Evolutionary conservation across 2,329 filamentous ascomycete species (phyloP).

Genomic region (Beauveria asiatica): DNA sequence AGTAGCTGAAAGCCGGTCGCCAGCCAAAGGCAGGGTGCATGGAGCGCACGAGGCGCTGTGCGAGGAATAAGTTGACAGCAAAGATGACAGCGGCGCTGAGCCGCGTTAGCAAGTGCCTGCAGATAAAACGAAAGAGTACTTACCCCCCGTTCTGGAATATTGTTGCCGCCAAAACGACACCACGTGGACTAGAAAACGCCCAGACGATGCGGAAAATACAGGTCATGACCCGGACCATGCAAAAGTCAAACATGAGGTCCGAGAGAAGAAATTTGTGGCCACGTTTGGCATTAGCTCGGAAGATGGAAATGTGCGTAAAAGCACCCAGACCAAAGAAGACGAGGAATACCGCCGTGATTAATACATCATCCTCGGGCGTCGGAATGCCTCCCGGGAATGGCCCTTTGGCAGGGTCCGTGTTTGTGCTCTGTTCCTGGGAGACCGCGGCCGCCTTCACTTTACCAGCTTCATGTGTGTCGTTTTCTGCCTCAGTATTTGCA

Average conservation of each 20-base stretch:
- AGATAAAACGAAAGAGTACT: background rate
- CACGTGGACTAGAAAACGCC: constrained; percentile 19
- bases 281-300: constrained; percentile 21
- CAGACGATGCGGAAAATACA: constrained; percentile 29
- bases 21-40: constrained; percentile 29
- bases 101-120: background rate
- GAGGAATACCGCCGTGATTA: constrained; percentile 19
- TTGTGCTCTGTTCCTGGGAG: background rate
- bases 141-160: constrained; percentile 29
- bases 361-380: constrained; percentile 14
- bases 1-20: constrained; percentile 20
- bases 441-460: background rate
- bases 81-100: constrained; percentile 26
- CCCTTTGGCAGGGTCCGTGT: background rate
- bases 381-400: constrained; percentile 8
- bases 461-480: background rate
- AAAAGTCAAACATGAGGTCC: constrained; percentile 28
- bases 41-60: constrained; percentile 30
- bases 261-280: constrained; percentile 32
- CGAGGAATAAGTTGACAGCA: constrained; percentile 30
- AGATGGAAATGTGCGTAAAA: constrained; percentile 18
- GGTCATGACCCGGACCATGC: constrained; percentile 25
- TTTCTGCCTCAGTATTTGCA: background rate
- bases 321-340: constrained; percentile 18
- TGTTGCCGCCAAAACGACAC: constrained; percentile 25